Evolutionary conservation across 1,139 yeast genomes (phyloP).

Genomic region (Lodderomyces pseudojiufengensis): DNA sequence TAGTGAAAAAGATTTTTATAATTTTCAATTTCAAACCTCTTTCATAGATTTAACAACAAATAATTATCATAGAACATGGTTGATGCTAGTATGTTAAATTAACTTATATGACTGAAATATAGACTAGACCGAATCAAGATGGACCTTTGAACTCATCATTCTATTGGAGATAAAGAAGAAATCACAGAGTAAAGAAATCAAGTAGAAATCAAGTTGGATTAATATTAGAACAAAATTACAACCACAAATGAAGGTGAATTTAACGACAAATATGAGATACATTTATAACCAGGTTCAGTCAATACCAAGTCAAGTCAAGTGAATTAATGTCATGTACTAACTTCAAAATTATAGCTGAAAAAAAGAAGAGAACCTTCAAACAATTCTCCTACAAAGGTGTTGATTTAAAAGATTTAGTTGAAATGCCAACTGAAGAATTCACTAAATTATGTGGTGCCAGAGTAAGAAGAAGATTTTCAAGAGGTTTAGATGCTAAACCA

Average conservation of each 20-base stretch:
- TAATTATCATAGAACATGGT: constrained; percentile 32
- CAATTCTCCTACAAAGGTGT: constrained; percentile 99
- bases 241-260: no score
- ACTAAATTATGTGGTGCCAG: constrained; percentile 96
- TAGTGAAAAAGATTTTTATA: constrained; percentile 3
- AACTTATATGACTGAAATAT: no score
- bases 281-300: no score
- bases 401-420: constrained; percentile 91
- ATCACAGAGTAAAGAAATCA: no score
- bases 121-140: no score
- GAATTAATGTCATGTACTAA: no score
- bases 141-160: no score
- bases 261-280: no score
- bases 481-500: constrained; percentile 96
- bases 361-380: constrained; percentile 92
- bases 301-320: no score
- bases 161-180: no score
- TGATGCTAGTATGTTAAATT: constrained; percentile 42
- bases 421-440: constrained; percentile 95
- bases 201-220: no score
- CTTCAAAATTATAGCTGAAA: constrained; percentile 40
- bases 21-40: constrained; percentile 3
- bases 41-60: constrained; percentile 6
- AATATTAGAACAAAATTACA: no score
- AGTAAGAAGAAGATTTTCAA: constrained; percentile 99